phyloP scores from a whole-genome alignment of 2,329 filamentous ascomycete genomes.

The Elsinoe arachidis region DNA sequence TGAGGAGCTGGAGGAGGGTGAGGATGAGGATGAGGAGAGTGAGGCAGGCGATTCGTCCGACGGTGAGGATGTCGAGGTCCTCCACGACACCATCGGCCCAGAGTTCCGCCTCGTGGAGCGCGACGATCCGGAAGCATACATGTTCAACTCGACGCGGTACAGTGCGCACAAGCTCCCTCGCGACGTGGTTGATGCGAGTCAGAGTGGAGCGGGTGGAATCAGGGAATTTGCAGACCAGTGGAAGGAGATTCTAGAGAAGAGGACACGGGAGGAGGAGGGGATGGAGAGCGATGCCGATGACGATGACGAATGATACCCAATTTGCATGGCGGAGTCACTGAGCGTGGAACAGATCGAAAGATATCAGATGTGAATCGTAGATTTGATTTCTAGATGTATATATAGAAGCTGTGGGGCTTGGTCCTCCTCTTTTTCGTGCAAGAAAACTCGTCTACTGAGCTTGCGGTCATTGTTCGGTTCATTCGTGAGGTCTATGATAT shows the following conservation, averaged over 20 bases:
- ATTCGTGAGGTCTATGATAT: too few species aligned
- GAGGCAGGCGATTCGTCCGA: too few species aligned
- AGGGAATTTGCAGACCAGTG: slow-evolving; percentile 53
- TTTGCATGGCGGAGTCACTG: background rate
- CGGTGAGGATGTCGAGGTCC: slow-evolving; percentile 44
- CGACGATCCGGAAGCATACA: slow-evolving; percentile 81
- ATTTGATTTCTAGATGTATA: background rate
- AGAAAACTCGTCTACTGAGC: background rate
- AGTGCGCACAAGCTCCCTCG: slow-evolving; percentile 92
- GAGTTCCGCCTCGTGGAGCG: slow-evolving; percentile 76
- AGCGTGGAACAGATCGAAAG: too few species aligned
- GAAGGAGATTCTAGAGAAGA: slow-evolving; percentile 38
- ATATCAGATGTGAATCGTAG: background rate
- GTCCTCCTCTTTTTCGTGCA: background rate
- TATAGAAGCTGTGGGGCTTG: background rate
- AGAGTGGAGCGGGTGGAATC: slow-evolving; percentile 58
- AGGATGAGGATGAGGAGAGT: slow-evolving; percentile 41
- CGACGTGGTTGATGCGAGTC: slow-evolving; percentile 70
- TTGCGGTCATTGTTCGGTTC: background rate
- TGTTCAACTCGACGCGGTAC: slow-evolving; percentile 77
- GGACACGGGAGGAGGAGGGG: slow-evolving; percentile 27
- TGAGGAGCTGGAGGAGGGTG: slow-evolving; percentile 19
- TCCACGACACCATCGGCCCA: slow-evolving; percentile 38
- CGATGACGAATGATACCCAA: slow-evolving; percentile 22
- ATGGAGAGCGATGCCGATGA: slow-evolving; percentile 25